phyloP scores from a whole-genome alignment of 768 basidiomycete species.

The Leccinum rimulosum region DNA sequence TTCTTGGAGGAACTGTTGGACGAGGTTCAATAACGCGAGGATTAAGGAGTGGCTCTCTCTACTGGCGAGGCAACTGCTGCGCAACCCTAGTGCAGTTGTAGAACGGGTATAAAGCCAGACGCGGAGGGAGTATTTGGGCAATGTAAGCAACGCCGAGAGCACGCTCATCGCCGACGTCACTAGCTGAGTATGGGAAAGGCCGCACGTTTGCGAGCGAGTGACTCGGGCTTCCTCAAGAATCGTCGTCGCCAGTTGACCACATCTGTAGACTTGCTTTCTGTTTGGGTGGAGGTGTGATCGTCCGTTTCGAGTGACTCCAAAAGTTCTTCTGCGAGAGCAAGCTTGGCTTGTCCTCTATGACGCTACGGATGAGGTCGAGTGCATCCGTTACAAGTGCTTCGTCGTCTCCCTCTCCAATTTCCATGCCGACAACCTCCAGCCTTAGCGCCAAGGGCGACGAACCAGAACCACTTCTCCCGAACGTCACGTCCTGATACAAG shows the following conservation, averaged over 20 bases:
- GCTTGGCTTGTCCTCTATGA: slow-evolving; percentile 74
- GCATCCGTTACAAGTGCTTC: slow-evolving; percentile 67
- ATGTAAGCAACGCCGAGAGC: slow-evolving; percentile 69
- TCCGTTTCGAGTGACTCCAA: slow-evolving; percentile 59
- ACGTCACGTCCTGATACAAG: slow-evolving; percentile 52
- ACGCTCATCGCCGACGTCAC: slow-evolving; percentile 83
- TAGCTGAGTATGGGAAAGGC: slow-evolving; percentile 51
- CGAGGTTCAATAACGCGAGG: slow-evolving; percentile 72
- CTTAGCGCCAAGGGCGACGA: slow-evolving; percentile 43
- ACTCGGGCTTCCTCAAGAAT: slow-evolving; percentile 73
- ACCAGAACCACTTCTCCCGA: slow-evolving; percentile 42
- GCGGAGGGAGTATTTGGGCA: slow-evolving; percentile 73
- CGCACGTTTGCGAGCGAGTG: slow-evolving; percentile 45
- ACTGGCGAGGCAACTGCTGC: slow-evolving; percentile 64
- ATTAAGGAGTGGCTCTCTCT: slow-evolving; percentile 69
- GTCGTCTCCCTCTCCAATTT: slow-evolving; percentile 58
- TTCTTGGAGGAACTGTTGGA: slow-evolving; percentile 73
- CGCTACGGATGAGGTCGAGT: slow-evolving; percentile 75
- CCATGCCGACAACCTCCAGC: slow-evolving; percentile 71
- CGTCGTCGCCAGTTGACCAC: slow-evolving; percentile 79
- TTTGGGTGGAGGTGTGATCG: slow-evolving; percentile 34
- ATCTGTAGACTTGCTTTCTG: slow-evolving; percentile 59
- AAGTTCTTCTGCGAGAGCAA: slow-evolving; percentile 58
- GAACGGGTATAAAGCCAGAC: slow-evolving; percentile 89
- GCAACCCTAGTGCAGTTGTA: slow-evolving; percentile 59